Evolutionary conservation across 2,329 filamentous ascomycete species (phyloP), one percentile per base, ranked within the genome.

Genomic region (Paraphoma sp.): DNA sequence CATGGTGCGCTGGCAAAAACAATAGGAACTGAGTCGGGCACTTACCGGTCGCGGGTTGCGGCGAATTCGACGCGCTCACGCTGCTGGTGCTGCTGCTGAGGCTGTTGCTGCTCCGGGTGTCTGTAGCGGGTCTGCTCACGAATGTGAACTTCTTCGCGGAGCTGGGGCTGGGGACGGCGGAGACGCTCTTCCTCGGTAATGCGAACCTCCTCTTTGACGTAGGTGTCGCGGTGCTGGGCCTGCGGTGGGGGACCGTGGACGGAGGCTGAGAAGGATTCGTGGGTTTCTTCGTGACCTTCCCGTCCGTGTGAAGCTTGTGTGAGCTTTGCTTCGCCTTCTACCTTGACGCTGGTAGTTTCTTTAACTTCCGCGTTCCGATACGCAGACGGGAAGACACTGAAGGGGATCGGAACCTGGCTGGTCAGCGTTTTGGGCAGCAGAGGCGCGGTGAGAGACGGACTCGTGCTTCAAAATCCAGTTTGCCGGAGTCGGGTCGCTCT

Each of bases 381-480:
- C 83, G 93, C 92, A 82, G 93, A 97, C 86, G 94, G 94, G 89
- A 98, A 97, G 90, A 97, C 91, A 91, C 93, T 97, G 89, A 97
- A 96, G 84, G 94, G 94, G 84, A 98, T 95, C 71, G 86, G 94
- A 68, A 72, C 70, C 67, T 72, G 63, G 14, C 10, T 16, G 8
- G 30, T 43, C 38, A 17, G 12, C 16, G 8, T 8, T 42, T 14
- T 11, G 11, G 40, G 8, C 3, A 16, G 40, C 40, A 42, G 40
- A 6, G 3, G 42, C 45, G 40, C 16, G 44, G 30, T 17, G 33
- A 16, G 46, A 40, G 18, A 38, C 65, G 92, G 83, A 97, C 91
- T 83, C 93, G 91, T 84, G 93, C 93, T 91, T 97, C 93, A 95
- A 96, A 97, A 92, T 97, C 93, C 93, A 97, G 93, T 86, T 92